phyloP scores from a whole-genome alignment of 768 basidiomycete genomes.

The Lactarius indigo region DNA sequence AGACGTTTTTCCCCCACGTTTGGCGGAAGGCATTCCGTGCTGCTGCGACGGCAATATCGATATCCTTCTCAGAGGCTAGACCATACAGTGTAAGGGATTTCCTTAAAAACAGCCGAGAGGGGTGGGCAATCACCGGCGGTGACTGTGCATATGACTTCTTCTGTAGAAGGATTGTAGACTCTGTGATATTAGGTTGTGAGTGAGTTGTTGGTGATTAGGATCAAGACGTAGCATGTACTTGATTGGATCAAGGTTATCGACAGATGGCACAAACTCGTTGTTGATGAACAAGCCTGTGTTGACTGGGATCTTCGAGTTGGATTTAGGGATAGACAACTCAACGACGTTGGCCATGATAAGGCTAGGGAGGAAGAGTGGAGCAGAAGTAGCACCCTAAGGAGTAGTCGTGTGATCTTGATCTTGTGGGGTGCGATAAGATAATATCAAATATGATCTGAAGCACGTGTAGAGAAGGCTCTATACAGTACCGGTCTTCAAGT shows the following conservation, averaged over 20 bases:
- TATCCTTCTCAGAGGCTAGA: conserved; percentile 66
- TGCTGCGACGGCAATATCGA: conserved; percentile 79
- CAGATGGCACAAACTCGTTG: conserved; percentile 80
- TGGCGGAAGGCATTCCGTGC: conserved; percentile 81
- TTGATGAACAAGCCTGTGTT: conserved; percentile 90
- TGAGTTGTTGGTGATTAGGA: neutral
- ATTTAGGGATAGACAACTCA: conserved; percentile 30
- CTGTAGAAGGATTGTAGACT: conserved; percentile 68
- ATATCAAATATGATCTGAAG: neutral
- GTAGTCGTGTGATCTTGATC: neutral
- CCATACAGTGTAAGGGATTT: neutral
- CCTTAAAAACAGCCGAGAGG: neutral
- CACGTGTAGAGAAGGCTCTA: neutral
- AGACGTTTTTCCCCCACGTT: conserved; percentile 86
- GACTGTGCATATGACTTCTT: conserved; percentile 66
- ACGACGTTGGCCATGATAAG: conserved; percentile 25
- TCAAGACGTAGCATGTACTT: conserved; percentile 41
- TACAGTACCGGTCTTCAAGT: neutral
- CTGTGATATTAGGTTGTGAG: conserved; percentile 6
- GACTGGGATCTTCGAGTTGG: conserved; percentile 46
- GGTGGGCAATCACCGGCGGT: conserved; percentile 39
- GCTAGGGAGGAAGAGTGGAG: neutral
- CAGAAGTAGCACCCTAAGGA: neutral
- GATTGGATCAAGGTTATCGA: conserved; percentile 62
- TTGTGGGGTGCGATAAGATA: neutral